Percentiles rank a stretch among this genome's conserved stretches.
phyloP scores from a whole-genome alignment of 2,329 filamentous ascomycete genomes.

The Gaeumannomyces sp. region DNA sequence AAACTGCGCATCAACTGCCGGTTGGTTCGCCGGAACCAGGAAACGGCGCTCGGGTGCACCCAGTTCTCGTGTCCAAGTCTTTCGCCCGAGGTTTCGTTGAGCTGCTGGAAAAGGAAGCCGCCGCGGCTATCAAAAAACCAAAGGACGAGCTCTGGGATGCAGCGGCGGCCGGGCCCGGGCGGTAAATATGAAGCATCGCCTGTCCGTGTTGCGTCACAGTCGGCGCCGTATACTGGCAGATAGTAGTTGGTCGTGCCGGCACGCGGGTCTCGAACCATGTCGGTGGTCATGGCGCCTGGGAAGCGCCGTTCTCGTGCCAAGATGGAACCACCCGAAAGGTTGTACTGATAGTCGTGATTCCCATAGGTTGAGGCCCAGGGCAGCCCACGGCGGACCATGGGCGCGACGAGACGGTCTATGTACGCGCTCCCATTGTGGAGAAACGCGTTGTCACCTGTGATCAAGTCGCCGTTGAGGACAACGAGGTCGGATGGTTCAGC shows the following conservation, averaged over 20 bases:
- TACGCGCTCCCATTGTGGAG: constrained; percentile 39
- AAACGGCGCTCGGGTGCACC: constrained; percentile 36
- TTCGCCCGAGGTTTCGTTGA: constrained; percentile 13
- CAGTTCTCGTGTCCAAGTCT: constrained; percentile 28
- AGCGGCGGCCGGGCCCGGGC: neutral
- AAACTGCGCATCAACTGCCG: constrained; percentile 22
- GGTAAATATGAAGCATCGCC: neutral
- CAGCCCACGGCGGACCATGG: constrained; percentile 37
- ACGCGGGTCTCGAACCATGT: constrained; percentile 18
- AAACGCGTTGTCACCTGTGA: constrained; percentile 52
- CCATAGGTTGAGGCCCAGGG: constrained; percentile 54
- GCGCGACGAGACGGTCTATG: constrained; percentile 41
- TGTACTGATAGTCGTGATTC: constrained; percentile 50
- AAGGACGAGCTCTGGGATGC: constrained; percentile 33
- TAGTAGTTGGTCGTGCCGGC: constrained; percentile 26
- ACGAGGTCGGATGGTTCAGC: constrained; percentile 37
- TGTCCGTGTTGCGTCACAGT: constrained; percentile 13
- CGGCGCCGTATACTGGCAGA: constrained; percentile 22
- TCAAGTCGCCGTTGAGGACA: constrained; percentile 57
- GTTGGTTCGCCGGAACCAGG: constrained; percentile 37
- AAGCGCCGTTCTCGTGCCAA: constrained; percentile 21
- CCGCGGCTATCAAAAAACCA: constrained; percentile 59
- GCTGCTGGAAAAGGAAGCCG: constrained; percentile 33
- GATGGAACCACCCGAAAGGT: constrained; percentile 33
- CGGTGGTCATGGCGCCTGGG: constrained; percentile 18